Evolutionary conservation across 2,329 filamentous ascomycete genomes (phyloP).

Genomic region (Penicillium sp.): DNA sequence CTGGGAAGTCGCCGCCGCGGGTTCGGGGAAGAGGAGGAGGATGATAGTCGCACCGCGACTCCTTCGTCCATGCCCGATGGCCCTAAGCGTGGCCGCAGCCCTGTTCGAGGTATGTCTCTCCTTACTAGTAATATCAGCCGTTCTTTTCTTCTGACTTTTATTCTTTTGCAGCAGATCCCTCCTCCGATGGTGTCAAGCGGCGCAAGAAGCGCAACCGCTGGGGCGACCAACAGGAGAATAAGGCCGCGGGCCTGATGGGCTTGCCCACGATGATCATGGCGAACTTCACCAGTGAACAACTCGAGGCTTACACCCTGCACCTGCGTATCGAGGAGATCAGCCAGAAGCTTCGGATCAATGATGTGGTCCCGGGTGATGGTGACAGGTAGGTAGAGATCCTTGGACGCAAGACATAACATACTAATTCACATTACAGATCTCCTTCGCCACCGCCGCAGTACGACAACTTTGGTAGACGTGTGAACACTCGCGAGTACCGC

Average conservation of each 20-base stretch:
- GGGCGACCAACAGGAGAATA: constrained; percentile 97
- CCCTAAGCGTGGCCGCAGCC: constrained; percentile 86
- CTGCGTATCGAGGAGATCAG: constrained; percentile 98
- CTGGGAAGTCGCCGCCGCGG: constrained; percentile 79
- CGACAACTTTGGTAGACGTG: constrained; percentile 98
- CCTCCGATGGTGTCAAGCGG: constrained; percentile 72
- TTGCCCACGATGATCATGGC: constrained; percentile 93
- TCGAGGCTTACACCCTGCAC: constrained; percentile 94
- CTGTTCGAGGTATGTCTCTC: constrained; percentile 63
- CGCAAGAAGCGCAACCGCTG: constrained; percentile 99
- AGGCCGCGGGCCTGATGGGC: constrained; percentile 96
- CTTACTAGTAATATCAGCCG: neutral
- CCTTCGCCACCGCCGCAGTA: constrained; percentile 95
- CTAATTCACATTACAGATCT: constrained; percentile 57
- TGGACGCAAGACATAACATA: constrained; percentile 9
- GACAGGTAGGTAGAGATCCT: constrained; percentile 65
- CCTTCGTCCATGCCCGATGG: constrained; percentile 47
- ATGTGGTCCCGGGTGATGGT: constrained; percentile 94
- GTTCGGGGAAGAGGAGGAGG: constrained; percentile 54
- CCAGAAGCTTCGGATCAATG: constrained; percentile 97
- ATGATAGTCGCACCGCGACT: constrained; percentile 44
- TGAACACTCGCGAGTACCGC: constrained; percentile 97
- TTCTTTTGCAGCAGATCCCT: constrained; percentile 40
- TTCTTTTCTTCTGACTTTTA: constrained; percentile 24
- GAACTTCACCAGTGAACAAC: constrained; percentile 97